These are phyloP conservation scores for Hyphodiscus sp. DNA, from an alignment of 2,329 filamentous ascomycete species.

Conservation along the genomic window DNA sequence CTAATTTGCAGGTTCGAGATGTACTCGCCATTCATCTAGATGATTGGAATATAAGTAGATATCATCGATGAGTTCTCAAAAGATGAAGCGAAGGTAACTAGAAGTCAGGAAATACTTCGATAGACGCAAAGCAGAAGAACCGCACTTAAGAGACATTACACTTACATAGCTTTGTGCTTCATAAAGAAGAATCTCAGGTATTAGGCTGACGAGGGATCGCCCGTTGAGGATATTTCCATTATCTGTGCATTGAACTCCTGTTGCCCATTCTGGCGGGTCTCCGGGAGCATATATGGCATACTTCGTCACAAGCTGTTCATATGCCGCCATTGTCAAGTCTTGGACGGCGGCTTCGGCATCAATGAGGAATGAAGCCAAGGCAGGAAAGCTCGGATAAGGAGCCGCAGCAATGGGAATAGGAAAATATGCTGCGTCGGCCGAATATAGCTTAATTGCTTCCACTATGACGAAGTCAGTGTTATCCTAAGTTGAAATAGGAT, in stretches of 20 bases:
- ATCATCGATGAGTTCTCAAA: not conserved
- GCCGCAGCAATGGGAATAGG: not conserved
- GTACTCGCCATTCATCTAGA: not conserved
- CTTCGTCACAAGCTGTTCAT: not conserved
- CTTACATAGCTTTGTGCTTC: not conserved
- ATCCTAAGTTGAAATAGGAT: no score
- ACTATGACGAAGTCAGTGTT: not conserved
- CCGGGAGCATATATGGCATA: not conserved
- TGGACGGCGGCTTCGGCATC: not conserved
- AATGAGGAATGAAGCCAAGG: not conserved
- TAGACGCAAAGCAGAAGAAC: not conserved
- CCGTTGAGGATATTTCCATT: not conserved
- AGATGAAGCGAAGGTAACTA: not conserved
- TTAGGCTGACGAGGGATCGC: not conserved
- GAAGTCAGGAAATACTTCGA: not conserved
- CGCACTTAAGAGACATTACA: not conserved
- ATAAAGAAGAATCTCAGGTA: not conserved
- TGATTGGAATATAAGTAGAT: not conserved
- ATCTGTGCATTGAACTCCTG: not conserved
- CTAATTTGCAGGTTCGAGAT: not conserved
- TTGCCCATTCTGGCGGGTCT: not conserved
- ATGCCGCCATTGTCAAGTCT: not conserved
- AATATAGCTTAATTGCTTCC: not conserved
- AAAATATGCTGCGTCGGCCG: not conserved
- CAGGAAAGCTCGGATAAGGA: not conserved